Conservation (phyloP, 257 asterid species). For the Cinchona pubescens region DNA sequence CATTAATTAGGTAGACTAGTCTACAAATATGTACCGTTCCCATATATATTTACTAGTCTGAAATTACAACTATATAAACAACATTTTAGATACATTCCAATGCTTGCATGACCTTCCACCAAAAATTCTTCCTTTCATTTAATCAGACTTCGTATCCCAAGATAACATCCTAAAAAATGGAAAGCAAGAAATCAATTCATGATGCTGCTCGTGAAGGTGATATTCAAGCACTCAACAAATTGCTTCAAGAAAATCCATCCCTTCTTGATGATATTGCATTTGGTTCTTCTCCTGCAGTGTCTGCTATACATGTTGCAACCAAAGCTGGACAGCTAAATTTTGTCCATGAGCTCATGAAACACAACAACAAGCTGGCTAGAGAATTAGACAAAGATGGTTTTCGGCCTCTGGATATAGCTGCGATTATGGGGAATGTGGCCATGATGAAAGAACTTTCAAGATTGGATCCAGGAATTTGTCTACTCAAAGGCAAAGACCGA, state of each 20-base stretch:
- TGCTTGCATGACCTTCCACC: neutral
- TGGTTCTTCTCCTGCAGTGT: neutral
- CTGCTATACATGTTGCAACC: slow-evolving; percentile 6
- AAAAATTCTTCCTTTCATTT: neutral
- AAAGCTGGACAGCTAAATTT: neutral
- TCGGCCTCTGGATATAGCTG: slow-evolving; percentile 10
- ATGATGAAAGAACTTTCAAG: neutral
- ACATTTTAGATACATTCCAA: too few relatives aligned
- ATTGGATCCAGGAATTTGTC: slow-evolving; percentile 8
- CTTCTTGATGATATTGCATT: slow-evolving; percentile 1
- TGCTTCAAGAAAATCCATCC: slow-evolving; percentile 4
- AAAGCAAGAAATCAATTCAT: neutral
- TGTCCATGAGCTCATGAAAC: slow-evolving; percentile 6
- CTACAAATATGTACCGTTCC: too few relatives aligned
- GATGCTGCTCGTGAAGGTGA: neutral
- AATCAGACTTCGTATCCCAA: neutral
- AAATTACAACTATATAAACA: too few relatives aligned
- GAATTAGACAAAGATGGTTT: slow-evolving; percentile 1
- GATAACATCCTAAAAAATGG: neutral
- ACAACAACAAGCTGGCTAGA: neutral
- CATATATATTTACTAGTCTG: too few relatives aligned
- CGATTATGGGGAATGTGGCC: slow-evolving; percentile 5
- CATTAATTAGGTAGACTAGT: too few relatives aligned
- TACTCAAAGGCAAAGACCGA: slow-evolving; percentile 8
- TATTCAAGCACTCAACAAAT: neutral